phyloP scores from a whole-genome alignment of 73 alveolate genomes.

The Paramecium biaurelia region DNA sequence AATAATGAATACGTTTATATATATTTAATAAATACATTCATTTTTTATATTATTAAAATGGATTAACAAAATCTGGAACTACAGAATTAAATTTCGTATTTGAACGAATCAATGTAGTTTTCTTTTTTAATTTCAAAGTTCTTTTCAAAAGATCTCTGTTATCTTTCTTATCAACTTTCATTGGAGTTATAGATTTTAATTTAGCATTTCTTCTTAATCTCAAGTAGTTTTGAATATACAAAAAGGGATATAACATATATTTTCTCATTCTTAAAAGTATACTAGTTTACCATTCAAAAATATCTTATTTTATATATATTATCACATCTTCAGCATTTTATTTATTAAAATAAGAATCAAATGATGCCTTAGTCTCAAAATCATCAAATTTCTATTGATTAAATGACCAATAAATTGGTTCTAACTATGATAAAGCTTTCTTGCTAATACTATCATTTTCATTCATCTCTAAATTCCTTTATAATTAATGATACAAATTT shows the following conservation, averaged over 20 bases:
- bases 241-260: background rate
- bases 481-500: background rate
- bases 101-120: background rate
- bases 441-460: background rate
- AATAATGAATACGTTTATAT: background rate
- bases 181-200: background rate
- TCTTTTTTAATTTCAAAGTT: background rate
- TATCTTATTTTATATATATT: background rate
- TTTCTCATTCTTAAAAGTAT: background rate
- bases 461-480: background rate
- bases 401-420: background rate
- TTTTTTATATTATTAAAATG: background rate
- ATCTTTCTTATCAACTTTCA: background rate
- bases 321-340: background rate
- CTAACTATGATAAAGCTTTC: background rate
- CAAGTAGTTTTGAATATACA: background rate
- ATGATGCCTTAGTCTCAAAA: background rate
- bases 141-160: background rate
- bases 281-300: background rate
- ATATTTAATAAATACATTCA: background rate
- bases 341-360: background rate
- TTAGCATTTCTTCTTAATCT: background rate
- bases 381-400: background rate
- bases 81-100: background rate
- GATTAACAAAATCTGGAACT: background rate